These are phyloP conservation scores for Nemania diffusa DNA, from an alignment of 2,329 filamentous ascomycete species.

Conservation along the genomic window DNA sequence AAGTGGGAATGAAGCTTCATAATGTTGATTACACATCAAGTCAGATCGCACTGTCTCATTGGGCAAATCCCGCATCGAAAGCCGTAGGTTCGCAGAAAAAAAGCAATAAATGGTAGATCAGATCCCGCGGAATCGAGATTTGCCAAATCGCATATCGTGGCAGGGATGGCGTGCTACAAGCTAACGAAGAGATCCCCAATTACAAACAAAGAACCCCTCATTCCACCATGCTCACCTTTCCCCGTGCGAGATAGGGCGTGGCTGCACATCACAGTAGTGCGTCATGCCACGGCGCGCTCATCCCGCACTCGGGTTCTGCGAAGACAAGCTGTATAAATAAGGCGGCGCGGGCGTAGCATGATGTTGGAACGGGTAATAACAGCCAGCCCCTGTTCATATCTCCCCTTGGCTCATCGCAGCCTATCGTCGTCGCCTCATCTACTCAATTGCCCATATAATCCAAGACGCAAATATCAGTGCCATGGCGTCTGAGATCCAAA, in stretches of 20 bases:
- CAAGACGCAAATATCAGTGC: neutral
- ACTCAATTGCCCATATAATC: neutral
- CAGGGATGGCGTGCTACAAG: conserved; percentile 34
- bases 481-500: conserved; percentile 56
- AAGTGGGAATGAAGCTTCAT: conserved; percentile 8
- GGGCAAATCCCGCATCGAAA: conserved; percentile 11
- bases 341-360: neutral
- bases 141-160: conserved; percentile 25
- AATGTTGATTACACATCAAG: neutral
- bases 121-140: conserved; percentile 13
- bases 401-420: neutral
- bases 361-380: neutral
- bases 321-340: conserved; percentile 23
- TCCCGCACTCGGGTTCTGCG: neutral
- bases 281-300: neutral
- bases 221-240: conserved; percentile 26
- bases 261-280: conserved; percentile 17
- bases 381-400: conserved; percentile 1
- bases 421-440: neutral
- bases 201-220: conserved; percentile 30
- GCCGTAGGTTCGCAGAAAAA: conserved; percentile 1
- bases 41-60: neutral
- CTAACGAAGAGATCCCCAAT: conserved; percentile 33
- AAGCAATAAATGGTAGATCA: conserved; percentile 1
- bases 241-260: conserved; percentile 5